These are phyloP conservation scores for Mycena rebaudengoi DNA, from an alignment of 768 basidiomycete genomes.

Conservation along the genomic window DNA sequence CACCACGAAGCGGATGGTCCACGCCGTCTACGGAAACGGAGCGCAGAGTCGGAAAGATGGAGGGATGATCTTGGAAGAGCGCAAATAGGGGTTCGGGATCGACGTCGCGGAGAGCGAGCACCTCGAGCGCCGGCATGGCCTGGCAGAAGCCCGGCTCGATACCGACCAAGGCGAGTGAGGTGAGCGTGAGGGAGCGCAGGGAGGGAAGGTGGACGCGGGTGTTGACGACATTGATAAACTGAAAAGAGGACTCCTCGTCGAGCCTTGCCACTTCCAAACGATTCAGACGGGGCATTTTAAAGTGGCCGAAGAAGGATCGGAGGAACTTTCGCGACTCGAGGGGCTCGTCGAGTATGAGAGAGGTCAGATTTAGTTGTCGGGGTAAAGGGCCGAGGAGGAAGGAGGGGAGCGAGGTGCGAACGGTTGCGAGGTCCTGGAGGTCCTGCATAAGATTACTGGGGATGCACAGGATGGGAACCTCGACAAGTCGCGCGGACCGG, in stretches of 20 bases:
- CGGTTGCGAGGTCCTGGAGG: not conserved
- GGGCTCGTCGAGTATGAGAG: conserved; percentile 10
- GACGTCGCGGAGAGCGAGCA: not conserved
- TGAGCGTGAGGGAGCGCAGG: not conserved
- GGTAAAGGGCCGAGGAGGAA: not conserved
- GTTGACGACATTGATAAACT: not conserved
- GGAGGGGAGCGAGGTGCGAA: conserved; percentile 3
- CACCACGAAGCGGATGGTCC: too few relatives aligned
- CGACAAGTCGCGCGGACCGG: not conserved
- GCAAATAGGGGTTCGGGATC: not conserved
- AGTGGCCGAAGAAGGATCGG: not conserved
- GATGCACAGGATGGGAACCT: not conserved
- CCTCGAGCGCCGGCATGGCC: conserved; percentile 3
- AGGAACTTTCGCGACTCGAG: not conserved
- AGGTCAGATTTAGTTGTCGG: not conserved
- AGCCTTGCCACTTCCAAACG: not conserved
- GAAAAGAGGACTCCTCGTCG: not conserved
- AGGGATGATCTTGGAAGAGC: too few relatives aligned
- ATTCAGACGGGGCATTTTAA: conserved; percentile 12
- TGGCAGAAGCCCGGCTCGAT: not conserved
- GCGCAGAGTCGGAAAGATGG: too few relatives aligned
- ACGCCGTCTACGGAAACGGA: too few relatives aligned
- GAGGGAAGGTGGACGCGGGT: not conserved
- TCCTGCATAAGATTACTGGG: not conserved
- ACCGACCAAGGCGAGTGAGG: not conserved